A percentile compares a stretch with the other conserved stretches of the same genome.
Evolutionary conservation across 345 rosid genomes (phyloP).

Genomic region (Aurinia saxatilis): DNA sequence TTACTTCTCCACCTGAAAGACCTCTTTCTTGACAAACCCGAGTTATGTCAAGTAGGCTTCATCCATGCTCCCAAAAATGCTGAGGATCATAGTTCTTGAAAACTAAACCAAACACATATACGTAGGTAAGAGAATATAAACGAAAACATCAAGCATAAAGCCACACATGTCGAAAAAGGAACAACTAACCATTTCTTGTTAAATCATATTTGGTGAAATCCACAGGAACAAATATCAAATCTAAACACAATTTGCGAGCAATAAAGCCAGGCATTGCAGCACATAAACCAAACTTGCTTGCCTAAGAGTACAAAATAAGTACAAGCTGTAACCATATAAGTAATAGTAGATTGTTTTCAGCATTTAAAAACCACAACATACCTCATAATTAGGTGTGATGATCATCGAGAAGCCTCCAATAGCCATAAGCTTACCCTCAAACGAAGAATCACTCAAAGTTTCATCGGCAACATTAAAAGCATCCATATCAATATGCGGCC

Average conservation of each 20-base stretch:
- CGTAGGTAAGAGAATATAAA: conserved; percentile 18
- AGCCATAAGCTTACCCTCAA: conserved; percentile 86
- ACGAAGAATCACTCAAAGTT: conserved; percentile 63
- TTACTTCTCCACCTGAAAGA: conserved; percentile 57
- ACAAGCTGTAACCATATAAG: not conserved
- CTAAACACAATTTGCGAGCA: conserved; percentile 76
- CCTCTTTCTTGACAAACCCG: conserved; percentile 68
- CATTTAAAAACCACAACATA: conserved; percentile 19
- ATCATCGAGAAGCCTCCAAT: conserved; percentile 92
- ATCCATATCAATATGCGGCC: conserved; percentile 98
- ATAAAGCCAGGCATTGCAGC: conserved; percentile 99
- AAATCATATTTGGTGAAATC: conserved; percentile 82
- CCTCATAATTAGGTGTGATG: conserved; percentile 96
- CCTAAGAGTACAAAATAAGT: conserved; percentile 35
- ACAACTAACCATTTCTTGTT: conserved; percentile 61
- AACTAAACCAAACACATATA: conserved; percentile 41
- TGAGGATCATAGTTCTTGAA: conserved; percentile 65
- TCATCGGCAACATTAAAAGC: conserved; percentile 97
- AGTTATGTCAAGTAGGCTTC: conserved; percentile 92
- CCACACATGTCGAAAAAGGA: not conserved
- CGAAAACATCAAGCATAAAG: not conserved
- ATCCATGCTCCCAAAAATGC: conserved; percentile 78
- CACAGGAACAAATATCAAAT: conserved; percentile 63
- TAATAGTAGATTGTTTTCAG: not conserved
- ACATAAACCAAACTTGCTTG: conserved; percentile 81